These are phyloP conservation scores for Phaeosphaeria sp. DNA, from an alignment of 2,329 filamentous ascomycete genomes.

Conservation along the genomic window DNA sequence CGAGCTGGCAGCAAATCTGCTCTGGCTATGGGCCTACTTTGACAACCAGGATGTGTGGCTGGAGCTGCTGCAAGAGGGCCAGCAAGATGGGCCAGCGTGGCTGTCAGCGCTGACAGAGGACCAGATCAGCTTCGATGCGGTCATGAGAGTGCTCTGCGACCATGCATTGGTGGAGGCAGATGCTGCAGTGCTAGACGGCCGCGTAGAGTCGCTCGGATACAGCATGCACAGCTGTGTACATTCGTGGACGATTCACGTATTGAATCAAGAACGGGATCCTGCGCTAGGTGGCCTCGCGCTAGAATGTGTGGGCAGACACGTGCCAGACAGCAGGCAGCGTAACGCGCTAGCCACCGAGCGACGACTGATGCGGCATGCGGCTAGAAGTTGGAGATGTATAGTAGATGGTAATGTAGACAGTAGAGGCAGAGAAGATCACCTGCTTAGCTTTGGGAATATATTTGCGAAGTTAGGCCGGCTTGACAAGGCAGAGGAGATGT, in stretches of 20 bases:
- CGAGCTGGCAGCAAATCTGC: slow-evolving; percentile 40
- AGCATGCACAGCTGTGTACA: slow-evolving; percentile 47
- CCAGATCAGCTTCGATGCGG: slow-evolving; percentile 33
- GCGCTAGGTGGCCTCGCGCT: neutral
- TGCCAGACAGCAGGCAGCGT: too few relatives aligned
- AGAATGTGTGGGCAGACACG: neutral
- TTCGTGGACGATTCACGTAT: slow-evolving; percentile 35
- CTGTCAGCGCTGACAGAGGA: slow-evolving; percentile 38
- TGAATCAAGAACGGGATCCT: slow-evolving; percentile 29
- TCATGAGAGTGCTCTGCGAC: slow-evolving; percentile 37
- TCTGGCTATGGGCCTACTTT: slow-evolving; percentile 55
- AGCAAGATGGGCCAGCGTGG: neutral
- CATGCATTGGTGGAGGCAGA: slow-evolving; percentile 39
- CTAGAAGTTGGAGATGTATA: neutral
- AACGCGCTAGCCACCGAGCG: too few relatives aligned
- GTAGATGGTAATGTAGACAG: neutral
- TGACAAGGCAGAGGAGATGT: slow-evolving; percentile 11
- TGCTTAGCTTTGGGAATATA: neutral
- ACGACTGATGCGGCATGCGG: neutral
- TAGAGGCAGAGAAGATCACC: neutral
- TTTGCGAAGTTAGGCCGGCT: slow-evolving; percentile 19
- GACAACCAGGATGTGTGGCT: slow-evolving; percentile 55
- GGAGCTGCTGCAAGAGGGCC: slow-evolving; percentile 43
- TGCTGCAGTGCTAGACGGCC: slow-evolving; percentile 2
- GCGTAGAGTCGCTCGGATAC: slow-evolving; percentile 31